Evolutionary conservation across 75 land plant species (phyloP), one percentile per base, ranked within the genome.

Genomic region (Isoetes taiwanensis): DNA sequence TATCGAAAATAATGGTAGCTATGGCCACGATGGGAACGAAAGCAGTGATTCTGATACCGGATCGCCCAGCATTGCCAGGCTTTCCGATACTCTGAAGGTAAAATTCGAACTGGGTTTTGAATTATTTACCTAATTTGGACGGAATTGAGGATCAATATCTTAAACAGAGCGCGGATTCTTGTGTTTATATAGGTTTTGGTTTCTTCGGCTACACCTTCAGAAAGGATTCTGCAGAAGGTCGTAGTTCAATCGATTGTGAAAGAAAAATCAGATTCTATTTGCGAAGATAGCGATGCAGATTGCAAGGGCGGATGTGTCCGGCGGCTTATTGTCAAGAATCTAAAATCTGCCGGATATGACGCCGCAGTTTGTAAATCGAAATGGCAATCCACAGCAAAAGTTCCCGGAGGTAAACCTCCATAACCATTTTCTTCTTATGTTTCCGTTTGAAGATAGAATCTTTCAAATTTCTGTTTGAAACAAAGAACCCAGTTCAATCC

Each of bases 1-100:
- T 50, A 57, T 79, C 56, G 91, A 86, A 58, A n/a, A n/a, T n/a
- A 86, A 77, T 55, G 73, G 61, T n/a, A n/a, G n/a, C n/a, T n/a
- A n/a, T n/a, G n/a, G n/a, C n/a, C n/a, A n/a, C n/a, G n/a, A n/a
- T n/a, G n/a, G n/a, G n/a, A n/a, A n/a, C n/a, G n/a, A n/a, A n/a
- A n/a, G n/a, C n/a, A n/a, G n/a, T n/a, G n/a, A n/a, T n/a, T n/a
- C n/a, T n/a, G n/a, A n/a, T n/a, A n/a, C n/a, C n/a, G n/a, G n/a
- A n/a, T n/a, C n/a, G n/a, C n/a, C n/a, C n/a, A n/a, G n/a, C n/a
- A n/a, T n/a, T n/a, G n/a, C n/a, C n/a, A n/a, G n/a, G n/a, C n/a
- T n/a, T n/a, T n/a, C n/a, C n/a, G n/a, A n/a, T n/a, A n/a, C n/a
- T n/a, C n/a, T n/a, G n/a, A n/a, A n/a, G n/a, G n/a, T n/a, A n/a